Evolutionary conservation across 768 basidiomycete species (phyloP), one percentile per base, ranked within the genome.

Genomic region (Termitomyces sp.): DNA sequence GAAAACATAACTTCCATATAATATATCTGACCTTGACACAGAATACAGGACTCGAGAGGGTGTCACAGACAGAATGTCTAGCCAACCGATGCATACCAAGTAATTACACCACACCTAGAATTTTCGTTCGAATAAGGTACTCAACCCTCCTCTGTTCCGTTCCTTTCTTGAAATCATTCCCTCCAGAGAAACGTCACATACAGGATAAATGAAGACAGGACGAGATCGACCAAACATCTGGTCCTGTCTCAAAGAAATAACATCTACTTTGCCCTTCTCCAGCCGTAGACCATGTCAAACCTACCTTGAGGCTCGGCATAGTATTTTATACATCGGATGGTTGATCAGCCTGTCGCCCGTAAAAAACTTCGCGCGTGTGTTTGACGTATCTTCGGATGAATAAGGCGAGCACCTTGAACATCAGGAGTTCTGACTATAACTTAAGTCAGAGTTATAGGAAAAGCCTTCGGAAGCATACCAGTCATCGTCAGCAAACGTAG

Each of bases 381-480:
- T 70, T 61, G 58, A 75, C 78, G 57, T 74, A 76, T 7, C 54
- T 67, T 8, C 68, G 66, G 15, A 65, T 72, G 58, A 81, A 63
- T 34, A 69, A 50, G 46, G 49, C 53, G 24, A 39, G 27, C 49
- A 57, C 59, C 4, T 39, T 30, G 67, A 66, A n/a, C 70, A n/a
- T 50, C 27, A 64, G 6, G 34, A 61, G 34, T 15, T 62, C 55
- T 55, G 48, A 46, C n/a, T 63, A 13, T 30, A 45, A 37, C 7
- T 51, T 8, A 12, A 63, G 4, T 39, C 59, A 56, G 1, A 65
- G 72, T 5, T 50, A 49, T 0, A 72, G 73, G 47, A 76, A 63
- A n/a, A 20, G 78, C 62, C 13, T 27, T 56, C 3, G 69, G 72
- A 16, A 11, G 24, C 1, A 68, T 69, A 42, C 72, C 67, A 9